Percentiles rank a stretch among this genome's conserved stretches.
These are phyloP conservation scores for Raffaelea deltoideospora DNA, from an alignment of 2,329 filamentous ascomycete genomes.

Conservation along the genomic window DNA sequence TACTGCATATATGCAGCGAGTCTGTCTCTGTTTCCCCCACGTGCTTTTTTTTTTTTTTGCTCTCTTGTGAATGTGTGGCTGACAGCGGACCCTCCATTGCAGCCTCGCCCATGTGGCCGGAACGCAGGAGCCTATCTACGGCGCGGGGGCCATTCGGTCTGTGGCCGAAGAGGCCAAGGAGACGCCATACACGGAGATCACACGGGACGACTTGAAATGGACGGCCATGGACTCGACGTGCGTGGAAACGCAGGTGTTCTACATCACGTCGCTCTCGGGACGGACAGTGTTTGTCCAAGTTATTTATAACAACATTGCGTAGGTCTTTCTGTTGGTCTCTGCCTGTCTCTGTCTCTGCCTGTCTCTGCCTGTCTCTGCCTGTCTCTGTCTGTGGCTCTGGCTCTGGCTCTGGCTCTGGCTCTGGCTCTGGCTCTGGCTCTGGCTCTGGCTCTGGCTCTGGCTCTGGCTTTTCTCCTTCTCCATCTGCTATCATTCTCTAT, in stretches of 20 bases:
- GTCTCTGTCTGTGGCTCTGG: too few species aligned
- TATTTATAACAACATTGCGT: slow-evolving; percentile 97
- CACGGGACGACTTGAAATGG: slow-evolving; percentile 72
- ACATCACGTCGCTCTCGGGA: slow-evolving; percentile 68
- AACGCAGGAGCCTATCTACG: slow-evolving; percentile 93
- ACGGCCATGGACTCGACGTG: slow-evolving; percentile 63
- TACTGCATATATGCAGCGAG: too few species aligned
- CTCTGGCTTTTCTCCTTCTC: too few species aligned
- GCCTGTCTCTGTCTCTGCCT: too few species aligned
- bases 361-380: too few species aligned
- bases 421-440: too few species aligned
- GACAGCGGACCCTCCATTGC: neutral
- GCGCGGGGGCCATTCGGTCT: slow-evolving; percentile 70
- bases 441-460: too few species aligned
- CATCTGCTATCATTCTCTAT: too few species aligned
- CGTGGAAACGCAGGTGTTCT: slow-evolving; percentile 93
- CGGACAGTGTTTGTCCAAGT: slow-evolving; percentile 69
- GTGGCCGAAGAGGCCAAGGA: slow-evolving; percentile 68
- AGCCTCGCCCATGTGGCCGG: slow-evolving; percentile 71
- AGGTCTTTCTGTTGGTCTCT: too few species aligned
- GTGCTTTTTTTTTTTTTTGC: neutral
- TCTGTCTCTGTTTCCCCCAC: neutral
- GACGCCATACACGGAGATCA: slow-evolving; percentile 66
- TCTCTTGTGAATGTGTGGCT: too few species aligned
- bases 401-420: too few species aligned